Evolutionary conservation across 495 filamentous ascomycete species (phyloP).

Genomic region (Cetradonia linearis): DNA sequence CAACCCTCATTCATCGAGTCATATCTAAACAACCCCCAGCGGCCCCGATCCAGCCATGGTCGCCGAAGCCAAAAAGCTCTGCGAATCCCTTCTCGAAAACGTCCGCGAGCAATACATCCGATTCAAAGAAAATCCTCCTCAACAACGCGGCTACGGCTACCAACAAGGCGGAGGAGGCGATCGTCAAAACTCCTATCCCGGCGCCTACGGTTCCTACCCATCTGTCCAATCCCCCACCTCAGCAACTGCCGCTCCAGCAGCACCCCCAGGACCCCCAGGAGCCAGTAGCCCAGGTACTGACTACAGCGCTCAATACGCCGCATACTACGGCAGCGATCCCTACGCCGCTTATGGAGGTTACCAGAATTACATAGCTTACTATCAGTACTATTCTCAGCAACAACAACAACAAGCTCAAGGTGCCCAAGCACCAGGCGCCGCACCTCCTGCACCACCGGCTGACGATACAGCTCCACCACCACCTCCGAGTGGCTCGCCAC

Average conservation of each 20-base stretch:
- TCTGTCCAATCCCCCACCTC: slow-evolving; percentile 33
- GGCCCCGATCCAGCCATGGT: slow-evolving; percentile 82
- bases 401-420: slow-evolving; percentile 38
- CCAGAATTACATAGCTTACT: slow-evolving; percentile 55
- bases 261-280: slow-evolving; percentile 32
- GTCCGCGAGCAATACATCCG: slow-evolving; percentile 78
- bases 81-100: slow-evolving; percentile 72
- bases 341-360: slow-evolving; percentile 92
- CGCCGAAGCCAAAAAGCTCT: slow-evolving; percentile 75
- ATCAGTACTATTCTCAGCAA: slow-evolving; percentile 62
- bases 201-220: slow-evolving; percentile 33
- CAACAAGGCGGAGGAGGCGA: slow-evolving; percentile 26
- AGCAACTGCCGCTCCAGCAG: slow-evolving; percentile 31
- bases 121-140: slow-evolving; percentile 76
- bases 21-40: slow-evolving; percentile 41
- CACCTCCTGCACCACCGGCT: slow-evolving; percentile 50
- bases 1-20: background rate
- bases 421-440: slow-evolving; percentile 36
- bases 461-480: slow-evolving; percentile 57
- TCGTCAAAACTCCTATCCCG: slow-evolving; percentile 25
- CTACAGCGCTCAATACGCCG: slow-evolving; percentile 76
- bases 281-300: slow-evolving; percentile 38
- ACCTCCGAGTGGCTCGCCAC: slow-evolving; percentile 42
- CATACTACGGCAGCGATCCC: slow-evolving; percentile 72
- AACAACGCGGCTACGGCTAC: slow-evolving; percentile 36